Evolutionary conservation across 805 yeast species (phyloP), one percentile per base, ranked within the genome.

Genomic region (Lipomyces kockii): DNA sequence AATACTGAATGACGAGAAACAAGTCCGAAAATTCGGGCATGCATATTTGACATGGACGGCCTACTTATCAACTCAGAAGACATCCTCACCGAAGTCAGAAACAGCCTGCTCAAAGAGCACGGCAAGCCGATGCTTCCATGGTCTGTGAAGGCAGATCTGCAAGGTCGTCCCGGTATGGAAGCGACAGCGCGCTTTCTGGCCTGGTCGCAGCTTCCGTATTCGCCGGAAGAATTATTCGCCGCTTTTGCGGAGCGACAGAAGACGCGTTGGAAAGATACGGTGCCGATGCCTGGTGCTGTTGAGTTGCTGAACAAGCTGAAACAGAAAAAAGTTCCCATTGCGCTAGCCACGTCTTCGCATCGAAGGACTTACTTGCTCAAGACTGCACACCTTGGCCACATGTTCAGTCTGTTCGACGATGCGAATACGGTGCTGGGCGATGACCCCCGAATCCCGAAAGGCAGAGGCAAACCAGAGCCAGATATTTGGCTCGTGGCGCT

Each of bases 391-490:
- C 81, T 92, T 60, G 77, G 80, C 29, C 79, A 84, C n/a, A 86
- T 87, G 0, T 90, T 91, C 72, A 83, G 83, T 1, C 76, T 84
- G 39, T 95, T 95, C 75, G 82, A 83, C 14, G 78, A 78, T 6
- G 49, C 20, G n/a, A 90, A 88, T 71, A 82, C 90, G 25, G 89
- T 94, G 46, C 89, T 94, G 1, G 98, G 98, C 5, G 99, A 95
- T 80, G 95, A 95, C 75, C 81, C 86, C 46, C 84, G 97, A 56
- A 86, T 95, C 65, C 90, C 94, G 1, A 82, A 81, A 17, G 98
- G 97, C 2, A 84, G 88, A 70, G 98, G 99, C 5, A 95, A 95
- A 77, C 99, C 99, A 14, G 82, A 83, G 67, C 99, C 99, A 1
- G 96, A 93, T 76, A 92, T 95, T 70, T 95, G 97, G 96, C 85